Evolutionary conservation across 108 stramenopile genomes (phyloP).

Genomic region (Hondaea fermentalgiana): DNA sequence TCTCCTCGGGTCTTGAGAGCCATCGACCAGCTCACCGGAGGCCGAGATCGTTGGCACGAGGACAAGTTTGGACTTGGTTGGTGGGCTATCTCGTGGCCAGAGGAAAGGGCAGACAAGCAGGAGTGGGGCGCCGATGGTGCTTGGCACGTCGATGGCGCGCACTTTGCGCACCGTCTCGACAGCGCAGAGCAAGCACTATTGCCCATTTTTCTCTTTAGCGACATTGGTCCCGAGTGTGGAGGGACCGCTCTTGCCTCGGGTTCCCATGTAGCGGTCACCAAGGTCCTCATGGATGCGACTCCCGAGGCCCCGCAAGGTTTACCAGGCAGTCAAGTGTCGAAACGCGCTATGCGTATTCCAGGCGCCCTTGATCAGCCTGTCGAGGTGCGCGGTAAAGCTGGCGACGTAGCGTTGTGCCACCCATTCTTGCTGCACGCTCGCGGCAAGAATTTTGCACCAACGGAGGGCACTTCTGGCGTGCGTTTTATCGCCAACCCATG

Average conservation of each 20-base stretch:
- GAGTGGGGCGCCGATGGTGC: neutral
- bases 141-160: neutral
- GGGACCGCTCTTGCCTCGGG: neutral
- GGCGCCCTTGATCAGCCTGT: neutral
- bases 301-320: neutral
- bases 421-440: neutral
- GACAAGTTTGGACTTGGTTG: neutral
- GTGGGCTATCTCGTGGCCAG: neutral
- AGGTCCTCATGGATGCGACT: neutral
- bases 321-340: neutral
- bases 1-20: neutral
- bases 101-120: neutral
- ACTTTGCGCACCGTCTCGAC: neutral
- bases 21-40: neutral
- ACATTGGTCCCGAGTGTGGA: neutral
- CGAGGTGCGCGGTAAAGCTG: neutral
- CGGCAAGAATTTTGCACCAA: neutral
- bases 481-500: conserved; percentile 1
- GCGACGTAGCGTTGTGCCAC: neutral
- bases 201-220: neutral
- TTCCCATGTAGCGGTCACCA: neutral
- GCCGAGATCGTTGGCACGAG: neutral
- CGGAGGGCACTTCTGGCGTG: neutral
- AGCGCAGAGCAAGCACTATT: neutral
- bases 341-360: neutral